Base-by-base conservation (phyloP, 106 monocot genomes). In the Allium cepa region DNA sequence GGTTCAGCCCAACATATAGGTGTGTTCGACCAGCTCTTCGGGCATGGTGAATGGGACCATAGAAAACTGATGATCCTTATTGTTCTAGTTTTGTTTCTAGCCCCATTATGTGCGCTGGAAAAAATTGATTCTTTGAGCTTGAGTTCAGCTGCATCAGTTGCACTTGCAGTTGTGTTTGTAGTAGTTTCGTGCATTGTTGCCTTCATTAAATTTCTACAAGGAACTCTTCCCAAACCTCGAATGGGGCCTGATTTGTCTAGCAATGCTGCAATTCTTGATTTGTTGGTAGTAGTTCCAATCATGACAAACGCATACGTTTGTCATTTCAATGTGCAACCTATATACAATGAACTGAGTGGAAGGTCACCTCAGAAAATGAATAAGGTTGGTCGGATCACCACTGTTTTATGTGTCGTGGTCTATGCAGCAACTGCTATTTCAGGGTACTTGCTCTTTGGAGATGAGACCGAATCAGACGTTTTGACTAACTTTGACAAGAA, bases 261-360 rank as follows among this genome's bases (percentile, higher is more conserved):
- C 2, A 78, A 62, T 65, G 78, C 66, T 12, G 84, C 84, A 14
- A 72, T 90, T 36, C 9, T 75, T 52, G 75, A 68, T 55, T 47
- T 75, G 75, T 66, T 75, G 11, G 75, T 75, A 50, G 75, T 75
- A 17, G 56, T 75, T 68, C 75, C 75, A 2, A 75, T 75, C 9
- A 75, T 75, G 75, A 75, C 75, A 10, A 94, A 90, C 58, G 94
- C 94, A 0, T 94, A 80, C 63, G 80, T 90, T 46, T 94, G 88
- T 72, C 93, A 93, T 66, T 93, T 93, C 67, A 93, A 93, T 73
- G 85, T 88, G 8, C 88, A 88, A 59, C 93, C 75, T 18, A 75
- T 75, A 58, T 75, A 75, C 47, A 75, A 68, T 22, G 75, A 75
- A 68, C 75, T 75, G 17, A 62, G 69, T 46, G 75, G 75, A 18